Base-by-base conservation (phyloP, 306 rosid genomes). In the Coriaria nepalensis region DNA sequence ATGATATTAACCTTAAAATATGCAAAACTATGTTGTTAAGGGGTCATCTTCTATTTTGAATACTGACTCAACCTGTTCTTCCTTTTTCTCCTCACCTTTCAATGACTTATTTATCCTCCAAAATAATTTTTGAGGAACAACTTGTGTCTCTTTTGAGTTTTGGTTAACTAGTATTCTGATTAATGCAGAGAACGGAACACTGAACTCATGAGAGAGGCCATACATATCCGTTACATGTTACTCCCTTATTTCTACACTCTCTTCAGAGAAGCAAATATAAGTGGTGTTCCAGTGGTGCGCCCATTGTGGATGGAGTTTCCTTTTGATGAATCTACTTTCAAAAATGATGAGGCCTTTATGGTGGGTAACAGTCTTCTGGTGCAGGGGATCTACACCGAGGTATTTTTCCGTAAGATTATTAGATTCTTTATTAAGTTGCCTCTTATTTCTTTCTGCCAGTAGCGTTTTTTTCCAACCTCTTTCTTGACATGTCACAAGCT, bases 261-360 rank as follows among this genome's bases (percentile, higher is more conserved):
- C 66, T 85, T 81, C 55, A 78, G 98, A 61, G 96, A 82, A 77
- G 86, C 98, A 60, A 85, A 82, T 69, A 57, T 68, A 35, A 85
- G 72, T 52, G 98, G 98, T 13, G 70, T 72, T 73, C 98, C 98
- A 44, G 85, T 90, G 47, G 59, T 69, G 11, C 94, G 98, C 56
- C 94, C 96, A 56, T 52, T 90, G 55, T 90, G 98, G 98, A 82
- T 90, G 98, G 98, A 90, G 59, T 90, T 90, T 75, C 87, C 98
- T 55, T 79, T 73, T 36, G 98, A 90, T 48, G 94, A 85, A 60
- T 81, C 76, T 58, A 90, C 98, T 56, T 90, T 85, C 67, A 75
- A 56, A 72, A 90, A 85, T 55, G 98, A 90, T 6, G 94, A 90
- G 63, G 96, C 98, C 56, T 78, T 90, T 61, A 79, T 90, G 98